A percentile compares a stretch with the other conserved stretches of the same genome.
Evolutionary conservation across 1,139 yeast genomes (phyloP).

Genomic region (Wickerhamomyces sp.): DNA sequence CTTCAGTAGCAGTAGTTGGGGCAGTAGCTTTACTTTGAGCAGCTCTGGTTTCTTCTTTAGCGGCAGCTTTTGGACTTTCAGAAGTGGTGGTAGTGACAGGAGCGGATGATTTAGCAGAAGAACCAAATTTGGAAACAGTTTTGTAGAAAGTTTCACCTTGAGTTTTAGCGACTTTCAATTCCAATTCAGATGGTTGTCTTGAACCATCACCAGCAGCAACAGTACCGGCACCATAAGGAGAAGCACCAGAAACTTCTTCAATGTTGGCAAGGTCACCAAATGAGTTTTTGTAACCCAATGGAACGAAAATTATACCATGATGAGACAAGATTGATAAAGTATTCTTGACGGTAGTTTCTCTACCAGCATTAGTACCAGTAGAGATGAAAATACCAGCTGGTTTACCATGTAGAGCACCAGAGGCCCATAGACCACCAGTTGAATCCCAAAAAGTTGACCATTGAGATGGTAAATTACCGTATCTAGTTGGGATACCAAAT

Average conservation of each 20-base stretch:
- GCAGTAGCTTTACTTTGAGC: not conserved
- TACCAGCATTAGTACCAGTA: conserved; percentile 85
- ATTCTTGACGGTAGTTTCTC: conserved; percentile 62
- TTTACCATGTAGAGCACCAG: conserved; percentile 69
- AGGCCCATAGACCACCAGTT: conserved; percentile 79
- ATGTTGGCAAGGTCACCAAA: conserved; percentile 53
- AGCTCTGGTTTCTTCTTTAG: conserved; percentile 3
- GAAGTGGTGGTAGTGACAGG: not conserved
- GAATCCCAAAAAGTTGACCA: conserved; percentile 76
- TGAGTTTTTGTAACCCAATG: conserved; percentile 67
- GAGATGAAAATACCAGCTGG: conserved; percentile 71
- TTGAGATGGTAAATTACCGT: conserved; percentile 77
- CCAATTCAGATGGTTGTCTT: conserved; percentile 61
- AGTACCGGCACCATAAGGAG: conserved; percentile 87
- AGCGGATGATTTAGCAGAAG: not conserved
- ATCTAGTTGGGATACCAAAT: conserved; percentile 82
- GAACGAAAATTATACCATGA: conserved; percentile 74
- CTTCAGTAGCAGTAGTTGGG: conserved; percentile 6
- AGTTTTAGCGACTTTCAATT: conserved; percentile 50
- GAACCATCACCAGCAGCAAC: conserved; percentile 76
- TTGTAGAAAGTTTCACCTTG: conserved; percentile 50
- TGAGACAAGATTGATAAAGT: conserved; percentile 63
- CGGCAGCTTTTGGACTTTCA: not conserved
- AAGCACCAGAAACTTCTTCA: conserved; percentile 71
- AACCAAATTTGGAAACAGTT: conserved; percentile 9